Evolutionary conservation across 1,139 yeast genomes (phyloP), one percentile per base, ranked within the genome.

Genomic region (Kodamaea sp.): DNA sequence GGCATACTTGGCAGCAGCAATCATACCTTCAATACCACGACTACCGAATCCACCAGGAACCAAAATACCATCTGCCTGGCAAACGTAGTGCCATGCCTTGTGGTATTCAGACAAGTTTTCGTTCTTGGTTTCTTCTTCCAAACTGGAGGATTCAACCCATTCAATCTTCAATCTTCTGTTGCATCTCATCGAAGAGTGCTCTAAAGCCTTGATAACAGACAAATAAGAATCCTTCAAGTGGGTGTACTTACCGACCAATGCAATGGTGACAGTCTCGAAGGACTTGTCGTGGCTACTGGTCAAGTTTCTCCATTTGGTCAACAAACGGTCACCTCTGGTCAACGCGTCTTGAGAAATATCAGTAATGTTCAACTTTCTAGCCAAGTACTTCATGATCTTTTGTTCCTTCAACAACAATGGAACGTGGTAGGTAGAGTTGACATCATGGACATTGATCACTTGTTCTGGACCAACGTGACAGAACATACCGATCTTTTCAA

Each of bases 31-130:
- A 43, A 89, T 88, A 65, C 99, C 99, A 64, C 98, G 83, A 35
- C 80, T 69, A 43, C 99, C 99, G 57, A 94, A 94, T 2, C 99
- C 99, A 56, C 99, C 99, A 26, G 99, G 98, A 39, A 94, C 96
- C 44, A 94, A 76, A 46, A 94, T 86, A 63, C 98, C 98, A 61
- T 94, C 96, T 15, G 98, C 96, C 53, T 86, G 81, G 60, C 96
- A 88, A 48, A 94, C 82, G 50, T 76, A 73, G 55, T 88, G 94
- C 99, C 98, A 94, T 37, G 97, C 96, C 59, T 84, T 83, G 63
- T 92, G 96, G 70, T 85, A 90, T 51, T 79, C 78, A 38, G 83
- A 79, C 65, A 89, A 84, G 53, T 82, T 78, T 28, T 66, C 55
- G 24, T 66, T 66, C 57, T 80, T 80, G 35, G 81, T 70, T 43